Evolutionary conservation across 1,284 basidiomycete genomes (phyloP), one percentile per base, ranked within the genome.

Genomic region (Abortiporus biennis): DNA sequence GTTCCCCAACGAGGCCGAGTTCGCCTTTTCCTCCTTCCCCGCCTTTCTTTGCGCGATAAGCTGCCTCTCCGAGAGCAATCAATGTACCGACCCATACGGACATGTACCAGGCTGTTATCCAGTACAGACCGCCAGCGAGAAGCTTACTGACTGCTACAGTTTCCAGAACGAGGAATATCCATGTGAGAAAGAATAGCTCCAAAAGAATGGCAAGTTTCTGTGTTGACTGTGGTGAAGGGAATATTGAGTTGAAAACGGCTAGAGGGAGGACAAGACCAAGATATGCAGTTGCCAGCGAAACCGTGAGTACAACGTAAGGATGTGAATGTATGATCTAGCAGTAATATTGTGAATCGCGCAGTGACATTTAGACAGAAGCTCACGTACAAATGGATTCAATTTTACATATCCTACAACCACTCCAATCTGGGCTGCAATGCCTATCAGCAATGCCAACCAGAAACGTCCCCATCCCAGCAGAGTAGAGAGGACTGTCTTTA

Each of bases 331-430:
- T 36, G 5, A 45, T 33, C 50, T 51, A 24, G 16, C n/a, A n/a
- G n/a, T n/a, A n/a, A n/a, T n/a, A n/a, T n/a, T 9, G 13, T 23
- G 27, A 6, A 34, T 12, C 3, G 20, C 27, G 43, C 33, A 46
- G 29, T 3, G 24, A 29, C n/a, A 29, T 29, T 29, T 9, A n/a
- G 27, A 29, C 27, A 29, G 16, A 23, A 23, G 16, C 16, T 31
- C n/a, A 63, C 84, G 48, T 54, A 86, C 85, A 47, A 77, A 79
- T 33, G 81, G 76, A 56, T 85, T 87, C 17, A 80, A 25, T 11
- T 67, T 59, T 16, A 75, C 49, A 52, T 74, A 80, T 4, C 67
- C 67, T 32, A 65, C 55, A 1, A 76, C 63, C 6, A 85, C 59
- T 1, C 66, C 65, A 2, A 62, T 63, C 46, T 83, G 74, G 3